Evolutionary conservation across 1,284 basidiomycete species (phyloP).

Genomic region (Ustilago tritici): DNA sequence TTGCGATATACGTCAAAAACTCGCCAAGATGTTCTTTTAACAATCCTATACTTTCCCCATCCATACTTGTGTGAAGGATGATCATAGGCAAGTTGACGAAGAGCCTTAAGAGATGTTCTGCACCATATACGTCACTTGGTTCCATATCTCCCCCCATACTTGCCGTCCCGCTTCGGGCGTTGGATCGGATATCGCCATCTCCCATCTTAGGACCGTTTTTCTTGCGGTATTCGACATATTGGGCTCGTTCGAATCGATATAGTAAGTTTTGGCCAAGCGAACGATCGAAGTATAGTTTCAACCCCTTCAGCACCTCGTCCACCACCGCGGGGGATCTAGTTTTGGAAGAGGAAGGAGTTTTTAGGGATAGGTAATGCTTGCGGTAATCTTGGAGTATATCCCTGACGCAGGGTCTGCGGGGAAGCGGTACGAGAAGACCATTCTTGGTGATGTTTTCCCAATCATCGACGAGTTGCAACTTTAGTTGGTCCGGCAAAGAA

Average conservation of each 20-base stretch:
- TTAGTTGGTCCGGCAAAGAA: slow-evolving; percentile 86
- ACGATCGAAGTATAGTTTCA: slow-evolving; percentile 94
- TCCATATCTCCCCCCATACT: slow-evolving; percentile 73
- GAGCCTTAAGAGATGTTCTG: slow-evolving; percentile 91
- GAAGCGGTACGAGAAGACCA: slow-evolving; percentile 84
- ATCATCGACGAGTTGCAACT: slow-evolving; percentile 91
- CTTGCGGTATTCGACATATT: slow-evolving; percentile 86
- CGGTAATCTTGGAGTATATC: slow-evolving; percentile 82
- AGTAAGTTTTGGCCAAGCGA: slow-evolving; percentile 89
- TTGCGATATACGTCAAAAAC: slow-evolving; percentile 82
- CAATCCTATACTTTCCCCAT: slow-evolving; percentile 83
- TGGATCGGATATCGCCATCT: slow-evolving; percentile 39
- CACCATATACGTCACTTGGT: slow-evolving; percentile 92
- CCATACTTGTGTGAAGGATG: slow-evolving; percentile 90
- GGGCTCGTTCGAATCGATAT: slow-evolving; percentile 92
- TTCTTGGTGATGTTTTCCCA: slow-evolving; percentile 98
- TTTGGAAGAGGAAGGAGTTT: slow-evolving; percentile 9
- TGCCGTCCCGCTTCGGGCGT: slow-evolving; percentile 71
- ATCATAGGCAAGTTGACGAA: slow-evolving; percentile 79
- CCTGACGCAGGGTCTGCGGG: slow-evolving; percentile 83
- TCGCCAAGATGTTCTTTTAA: slow-evolving; percentile 91
- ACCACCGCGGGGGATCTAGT: slow-evolving; percentile 73
- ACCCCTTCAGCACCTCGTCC: slow-evolving; percentile 85
- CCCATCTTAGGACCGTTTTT: slow-evolving; percentile 75
- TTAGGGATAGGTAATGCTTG: slow-evolving; percentile 41